Percentiles rank a stretch among this genome's conserved stretches.
phyloP scores from a whole-genome alignment of 164 flowering plant genomes.

The Vitis vinifera region ASM3070453v1 NC_081805.1:12666501-12667000 shows the following conservation, averaged over 20 bases:
- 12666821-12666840: not conserved
- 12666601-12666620: conserved; percentile 80
- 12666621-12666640: conserved; percentile 84
- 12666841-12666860: not conserved
- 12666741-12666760: not conserved
- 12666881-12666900: not conserved
- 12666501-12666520: not conserved
- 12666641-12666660: conserved; percentile 53
- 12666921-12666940: not conserved
- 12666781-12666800: not conserved
- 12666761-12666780: not conserved
- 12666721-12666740: not conserved
- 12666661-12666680: not conserved
- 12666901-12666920: not conserved
- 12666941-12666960: no score
- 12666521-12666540: not conserved
- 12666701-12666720: not conserved
- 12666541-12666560: not conserved
- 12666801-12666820: not conserved
- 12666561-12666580: not conserved
- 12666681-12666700: not conserved
- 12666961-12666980: no score
- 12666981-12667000: no score
- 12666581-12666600: conserved; percentile 92
- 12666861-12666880: not conserved